phyloP scores from a whole-genome alignment of 495 filamentous ascomycete genomes.

The Trichoderma virens region DNA sequence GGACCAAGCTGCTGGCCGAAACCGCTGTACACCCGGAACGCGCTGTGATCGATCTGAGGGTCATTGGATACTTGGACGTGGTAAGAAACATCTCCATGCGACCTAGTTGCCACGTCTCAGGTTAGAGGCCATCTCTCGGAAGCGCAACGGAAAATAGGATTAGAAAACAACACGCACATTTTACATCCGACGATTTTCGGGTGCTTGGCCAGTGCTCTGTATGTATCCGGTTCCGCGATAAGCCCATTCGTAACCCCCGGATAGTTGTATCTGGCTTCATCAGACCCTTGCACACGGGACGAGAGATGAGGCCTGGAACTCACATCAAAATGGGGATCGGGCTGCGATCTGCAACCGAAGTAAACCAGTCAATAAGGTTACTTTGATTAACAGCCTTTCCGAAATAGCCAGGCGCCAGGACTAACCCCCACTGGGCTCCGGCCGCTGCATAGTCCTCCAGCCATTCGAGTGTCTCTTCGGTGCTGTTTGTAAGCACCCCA shows the following conservation, averaged over 20 bases:
- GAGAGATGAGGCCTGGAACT: conserved; percentile 10
- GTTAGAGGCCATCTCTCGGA: neutral
- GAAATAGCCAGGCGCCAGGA: conserved; percentile 52
- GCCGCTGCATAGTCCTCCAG: conserved; percentile 49
- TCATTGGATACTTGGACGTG: conserved; percentile 51
- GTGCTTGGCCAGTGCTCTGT: conserved; percentile 44
- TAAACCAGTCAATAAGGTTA: conserved; percentile 47
- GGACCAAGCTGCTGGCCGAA: conserved; percentile 60
- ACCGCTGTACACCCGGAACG: conserved; percentile 55
- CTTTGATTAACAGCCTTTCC: conserved; percentile 39
- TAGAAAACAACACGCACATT: conserved; percentile 28
- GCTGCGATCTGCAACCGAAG: conserved; percentile 43
- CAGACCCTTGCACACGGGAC: neutral
- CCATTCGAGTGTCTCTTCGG: conserved; percentile 56
- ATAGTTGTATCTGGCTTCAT: conserved; percentile 52
- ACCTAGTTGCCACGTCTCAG: conserved; percentile 21
- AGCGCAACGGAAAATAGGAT: neutral
- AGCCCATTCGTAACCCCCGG: conserved; percentile 58
- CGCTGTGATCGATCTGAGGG: conserved; percentile 38
- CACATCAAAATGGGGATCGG: conserved; percentile 48
- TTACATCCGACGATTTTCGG: conserved; percentile 60
- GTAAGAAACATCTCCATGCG: conserved; percentile 54
- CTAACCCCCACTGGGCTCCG: conserved; percentile 56
- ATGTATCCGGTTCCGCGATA: conserved; percentile 45
- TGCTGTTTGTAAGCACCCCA: conserved; percentile 53